Base-by-base conservation (phyloP, 2,329 filamentous ascomycete genomes). In the Parafenestella ontariensis region DNA sequence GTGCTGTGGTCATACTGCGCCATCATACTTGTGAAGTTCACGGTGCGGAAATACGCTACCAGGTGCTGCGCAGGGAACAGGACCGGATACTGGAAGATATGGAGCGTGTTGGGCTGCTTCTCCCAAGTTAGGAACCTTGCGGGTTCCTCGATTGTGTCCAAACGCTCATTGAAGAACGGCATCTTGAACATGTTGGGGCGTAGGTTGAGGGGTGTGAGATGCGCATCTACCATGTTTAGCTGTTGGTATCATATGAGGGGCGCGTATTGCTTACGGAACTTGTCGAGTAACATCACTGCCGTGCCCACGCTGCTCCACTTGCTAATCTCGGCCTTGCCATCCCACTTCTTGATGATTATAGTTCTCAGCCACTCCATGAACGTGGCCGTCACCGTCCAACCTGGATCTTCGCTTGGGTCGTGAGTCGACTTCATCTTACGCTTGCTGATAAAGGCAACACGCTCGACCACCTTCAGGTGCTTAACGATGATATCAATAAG, bases 1-100 rank as follows among this genome's bases (percentile, higher is more conserved):
- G 68, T 62, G 3, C 72, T 69, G 11, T 65, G 61, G 67, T 95
- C 90, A 65, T 88, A 92, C 15, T 89, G 85, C 53, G 87, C 85
- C 62, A 88, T 91, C 94, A 98, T 98, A 15, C 85, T 84, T 0
- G 90, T 86, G 66, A 95, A 92, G 70, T 96, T 97, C 68, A 96
- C 88, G 3, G 91, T 86, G 17, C 94, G 88, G 72, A 98, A 97
- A 71, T 92, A 96, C 0, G 87, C 87, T 2, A 96, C 88, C 2
- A 96, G 78, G 1, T 86, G 86, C 0, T 87, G 82, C 0, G 88
- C 83, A 18, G 84, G 87, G 66, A 97, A 96, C 0, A 98, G 81
- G 69, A 89, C 96, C 0, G 91, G 87, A 59, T 89, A 91, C 54
- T 92, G 88, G 3, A 98, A 79, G 0, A 98, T 78, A 73, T 97